phyloP scores from a whole-genome alignment of 2,329 filamentous ascomycete species.

The Coniochaeta hoffmannii region DNA sequence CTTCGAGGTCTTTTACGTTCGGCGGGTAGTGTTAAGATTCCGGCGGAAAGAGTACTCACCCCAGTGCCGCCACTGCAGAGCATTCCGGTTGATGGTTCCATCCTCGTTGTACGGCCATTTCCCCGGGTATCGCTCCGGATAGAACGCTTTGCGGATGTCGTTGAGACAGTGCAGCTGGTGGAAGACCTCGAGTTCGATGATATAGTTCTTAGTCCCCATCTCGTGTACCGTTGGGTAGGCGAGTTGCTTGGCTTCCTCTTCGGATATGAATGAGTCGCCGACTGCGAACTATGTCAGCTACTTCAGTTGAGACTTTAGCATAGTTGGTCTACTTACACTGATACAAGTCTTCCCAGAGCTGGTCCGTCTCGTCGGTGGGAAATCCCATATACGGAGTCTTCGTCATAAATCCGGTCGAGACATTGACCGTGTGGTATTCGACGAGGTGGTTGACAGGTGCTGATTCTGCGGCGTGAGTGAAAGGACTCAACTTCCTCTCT shows the following conservation, averaged over 20 bases:
- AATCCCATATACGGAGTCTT: conserved; percentile 3
- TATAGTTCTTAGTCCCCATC: neutral
- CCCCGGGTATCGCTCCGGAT: neutral
- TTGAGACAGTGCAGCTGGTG: conserved; percentile 1
- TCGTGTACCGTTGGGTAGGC: neutral
- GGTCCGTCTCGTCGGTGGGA: neutral
- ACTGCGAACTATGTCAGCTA: neutral
- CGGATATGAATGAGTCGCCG: neutral
- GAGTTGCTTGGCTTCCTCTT: neutral
- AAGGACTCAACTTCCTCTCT: no score
- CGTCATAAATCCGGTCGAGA: conserved; percentile 2
- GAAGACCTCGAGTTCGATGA: neutral
- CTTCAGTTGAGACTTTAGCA: neutral
- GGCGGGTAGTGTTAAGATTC: neutral
- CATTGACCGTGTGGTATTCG: neutral
- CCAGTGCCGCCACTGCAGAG: neutral
- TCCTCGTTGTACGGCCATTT: neutral
- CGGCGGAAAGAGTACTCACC: neutral
- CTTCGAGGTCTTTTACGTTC: neutral
- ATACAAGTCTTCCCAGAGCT: conserved; percentile 1
- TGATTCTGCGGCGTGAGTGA: neutral
- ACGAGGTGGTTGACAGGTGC: neutral
- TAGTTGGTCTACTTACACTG: neutral
- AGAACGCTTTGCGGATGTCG: conserved; percentile 1
- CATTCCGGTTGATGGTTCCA: neutral